Evolutionary conservation across 768 basidiomycete species (phyloP), one percentile per base, ranked within the genome.

Genomic region (Podaxis sp.): DNA sequence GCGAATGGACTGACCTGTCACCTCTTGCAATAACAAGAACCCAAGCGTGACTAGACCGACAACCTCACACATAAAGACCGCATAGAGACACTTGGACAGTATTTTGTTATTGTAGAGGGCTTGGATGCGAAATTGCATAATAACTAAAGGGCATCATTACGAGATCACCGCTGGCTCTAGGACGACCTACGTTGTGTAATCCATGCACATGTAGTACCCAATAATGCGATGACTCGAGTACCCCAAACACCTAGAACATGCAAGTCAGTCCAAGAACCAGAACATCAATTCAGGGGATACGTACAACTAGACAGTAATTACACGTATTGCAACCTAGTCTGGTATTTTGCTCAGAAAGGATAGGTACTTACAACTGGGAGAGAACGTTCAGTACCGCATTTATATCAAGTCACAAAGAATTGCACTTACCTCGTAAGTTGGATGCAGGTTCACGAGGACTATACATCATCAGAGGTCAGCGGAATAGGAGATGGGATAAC

Each of bases 101-200:
- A 39, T 63, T 22, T 40, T 65, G 6, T 68, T 66, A 19, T 53
- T 40, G 61, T 72, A 74, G 22, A 74, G 26, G 0, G 72, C 67
- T 59, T 68, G 67, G 53, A 74, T 68, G 52, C 73, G 69, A 17
- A 69, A 67, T 38, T 68, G 68, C 68, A 74, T 68, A 46, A 74
- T 69, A 57, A 69, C 73, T 74, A 22, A 26, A 36, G 30, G 22
- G 44, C 22, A 38, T 52, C 53, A 54, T 33, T 33, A 19, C 15
- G 13, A 2, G 33, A 38, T 3, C 28, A 52, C 17, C 8, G 39
- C 36, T 13, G 15, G 26, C 6, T 4, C 17, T 26, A 44, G 9
- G 22, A 48, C 6, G 30, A 62, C 66, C 8, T 22, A 73, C 73
- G 53, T 67, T 74, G 73, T 5, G 68, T 67, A 11, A 67, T 65